These are phyloP conservation scores for Ceratonia siliqua DNA, from an alignment of 306 rosid genomes.

Conservation along the genomic window DNA sequence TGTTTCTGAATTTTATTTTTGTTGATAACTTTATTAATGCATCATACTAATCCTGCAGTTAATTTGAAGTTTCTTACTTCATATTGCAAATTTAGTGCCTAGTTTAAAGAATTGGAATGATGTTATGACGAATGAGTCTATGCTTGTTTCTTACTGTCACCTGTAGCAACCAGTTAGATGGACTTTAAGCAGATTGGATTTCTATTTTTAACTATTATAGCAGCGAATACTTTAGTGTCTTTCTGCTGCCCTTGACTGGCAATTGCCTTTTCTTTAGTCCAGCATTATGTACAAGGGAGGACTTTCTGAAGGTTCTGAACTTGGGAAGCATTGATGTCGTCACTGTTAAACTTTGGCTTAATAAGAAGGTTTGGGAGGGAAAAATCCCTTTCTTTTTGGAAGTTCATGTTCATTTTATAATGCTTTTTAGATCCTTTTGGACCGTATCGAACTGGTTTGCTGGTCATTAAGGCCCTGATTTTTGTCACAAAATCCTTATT, in stretches of 20 bases:
- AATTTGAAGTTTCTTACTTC: background rate
- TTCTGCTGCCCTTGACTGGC: conserved; percentile 30
- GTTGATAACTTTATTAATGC: background rate
- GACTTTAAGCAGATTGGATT: background rate
- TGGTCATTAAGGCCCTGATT: background rate
- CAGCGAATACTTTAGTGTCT: conserved; percentile 4
- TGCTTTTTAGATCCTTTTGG: background rate
- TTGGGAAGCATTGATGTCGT: conserved; percentile 57
- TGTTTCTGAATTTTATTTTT: background rate
- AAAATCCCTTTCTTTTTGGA: background rate
- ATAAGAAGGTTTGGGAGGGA: conserved; percentile 49
- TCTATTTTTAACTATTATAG: background rate
- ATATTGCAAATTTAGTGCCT: background rate
- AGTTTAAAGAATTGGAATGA: background rate
- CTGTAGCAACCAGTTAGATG: background rate
- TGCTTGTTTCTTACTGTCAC: background rate
- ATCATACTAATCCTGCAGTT: background rate
- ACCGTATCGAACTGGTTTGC: background rate
- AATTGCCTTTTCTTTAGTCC: conserved; percentile 49
- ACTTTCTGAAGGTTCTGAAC: conserved; percentile 59
- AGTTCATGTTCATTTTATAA: background rate
- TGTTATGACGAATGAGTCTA: background rate
- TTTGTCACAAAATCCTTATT: conserved; percentile 5
- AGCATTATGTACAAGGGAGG: conserved; percentile 53
- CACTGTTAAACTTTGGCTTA: conserved; percentile 51